phyloP scores from a whole-genome alignment of 2,329 filamentous ascomycete genomes.

The Fusarium multiceps region DNA sequence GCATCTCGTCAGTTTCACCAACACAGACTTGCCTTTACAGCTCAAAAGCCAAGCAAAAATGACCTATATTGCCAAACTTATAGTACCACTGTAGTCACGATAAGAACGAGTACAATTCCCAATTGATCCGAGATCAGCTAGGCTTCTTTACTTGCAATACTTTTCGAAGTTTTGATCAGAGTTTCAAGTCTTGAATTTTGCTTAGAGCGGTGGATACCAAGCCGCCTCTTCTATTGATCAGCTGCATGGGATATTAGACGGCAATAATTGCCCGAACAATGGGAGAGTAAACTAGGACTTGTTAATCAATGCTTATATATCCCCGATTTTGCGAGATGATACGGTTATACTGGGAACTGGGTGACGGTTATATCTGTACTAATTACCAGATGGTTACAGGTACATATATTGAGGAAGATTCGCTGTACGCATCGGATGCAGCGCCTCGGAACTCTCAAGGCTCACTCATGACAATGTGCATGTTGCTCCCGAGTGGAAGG shows the following conservation, averaged over 20 bases:
- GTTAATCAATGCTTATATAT: background rate
- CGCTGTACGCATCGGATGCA: background rate
- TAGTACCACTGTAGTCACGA: too few species aligned
- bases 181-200: too few species aligned
- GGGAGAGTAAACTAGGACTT: background rate
- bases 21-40: too few species aligned
- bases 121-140: too few species aligned
- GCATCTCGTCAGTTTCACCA: too few species aligned
- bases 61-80: too few species aligned
- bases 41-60: too few species aligned
- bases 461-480: too few species aligned
- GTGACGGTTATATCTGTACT: background rate
- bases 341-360: background rate
- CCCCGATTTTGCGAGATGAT: background rate
- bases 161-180: too few species aligned
- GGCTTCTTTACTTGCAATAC: too few species aligned
- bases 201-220: too few species aligned
- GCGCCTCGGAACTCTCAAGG: background rate
- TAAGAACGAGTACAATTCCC: too few species aligned
- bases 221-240: background rate
- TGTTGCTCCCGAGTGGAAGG: background rate
- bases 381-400: fast-evolving
- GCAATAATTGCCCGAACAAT: background rate
- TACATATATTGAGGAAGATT: background rate
- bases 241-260: background rate